Evolutionary conservation across 2,329 filamentous ascomycete species (phyloP).

Genomic region (Epichloe uncinata): DNA sequence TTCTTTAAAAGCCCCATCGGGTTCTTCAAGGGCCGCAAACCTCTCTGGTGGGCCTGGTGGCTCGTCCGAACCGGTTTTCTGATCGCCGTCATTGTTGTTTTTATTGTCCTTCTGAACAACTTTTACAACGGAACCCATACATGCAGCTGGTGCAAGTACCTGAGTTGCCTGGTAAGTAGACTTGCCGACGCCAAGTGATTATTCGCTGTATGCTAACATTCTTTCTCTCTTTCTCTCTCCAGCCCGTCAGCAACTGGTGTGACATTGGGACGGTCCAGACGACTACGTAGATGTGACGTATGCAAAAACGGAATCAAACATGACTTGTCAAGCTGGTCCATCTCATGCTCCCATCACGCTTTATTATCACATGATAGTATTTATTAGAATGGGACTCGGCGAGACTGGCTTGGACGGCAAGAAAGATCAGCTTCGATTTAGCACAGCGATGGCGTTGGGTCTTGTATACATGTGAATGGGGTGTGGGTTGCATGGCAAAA

Average conservation of each 20-base stretch:
- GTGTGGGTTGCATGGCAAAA: not conserved
- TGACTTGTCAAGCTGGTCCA: not conserved
- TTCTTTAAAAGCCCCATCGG: constrained; percentile 51
- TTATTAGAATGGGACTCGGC: not conserved
- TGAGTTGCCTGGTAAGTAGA: constrained; percentile 76
- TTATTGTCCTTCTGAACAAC: constrained; percentile 77
- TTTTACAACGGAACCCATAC: constrained; percentile 70
- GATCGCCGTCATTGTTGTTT: constrained; percentile 68
- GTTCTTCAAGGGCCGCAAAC: constrained; percentile 88
- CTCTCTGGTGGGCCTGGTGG: constrained; percentile 98
- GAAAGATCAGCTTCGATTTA: constrained; percentile 7
- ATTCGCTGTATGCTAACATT: constrained; percentile 1
- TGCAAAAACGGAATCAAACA: not conserved
- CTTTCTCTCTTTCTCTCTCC: not conserved
- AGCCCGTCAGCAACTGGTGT: constrained; percentile 58
- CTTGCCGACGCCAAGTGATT: not conserved
- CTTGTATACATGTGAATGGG: not conserved
- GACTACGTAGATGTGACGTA: not conserved
- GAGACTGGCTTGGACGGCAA: constrained; percentile 7
- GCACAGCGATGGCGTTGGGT: constrained; percentile 23
- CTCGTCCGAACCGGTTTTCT: constrained; percentile 66
- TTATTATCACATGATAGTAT: not conserved
- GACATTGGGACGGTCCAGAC: constrained; percentile 30
- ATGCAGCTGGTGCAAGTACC: constrained; percentile 88
- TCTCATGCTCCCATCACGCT: not conserved